Base-by-base conservation (phyloP, 2,329 filamentous ascomycete genomes). In the Aspergillus costaricaensis region DNA sequence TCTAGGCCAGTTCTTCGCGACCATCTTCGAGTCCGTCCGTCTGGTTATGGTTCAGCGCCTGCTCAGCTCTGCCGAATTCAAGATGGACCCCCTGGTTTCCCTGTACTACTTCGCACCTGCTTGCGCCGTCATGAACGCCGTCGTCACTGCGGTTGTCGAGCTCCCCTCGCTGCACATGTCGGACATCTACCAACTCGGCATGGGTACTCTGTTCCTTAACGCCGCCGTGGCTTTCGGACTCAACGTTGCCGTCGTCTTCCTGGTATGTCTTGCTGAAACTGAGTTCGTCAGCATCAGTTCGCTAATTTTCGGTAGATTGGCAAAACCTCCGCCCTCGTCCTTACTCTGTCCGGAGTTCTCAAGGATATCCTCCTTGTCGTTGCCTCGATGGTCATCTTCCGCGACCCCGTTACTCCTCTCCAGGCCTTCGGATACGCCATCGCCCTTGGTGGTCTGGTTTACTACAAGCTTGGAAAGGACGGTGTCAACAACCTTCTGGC, bases 91-190 rank as follows among this genome's bases (percentile, higher is more conserved):
- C 17, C 82, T 95, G n/a, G 90, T 94, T 63, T 91, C 89, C 36
- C 84, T 95, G 19, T 94, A 94, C 82, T 94, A 94, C 81, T 94
- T 91, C 73, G 91, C 91, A 0, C 91, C 91, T 6, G 88, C 91
- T 50, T 94, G 91, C 76, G 89, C 90, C 43, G 73, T 87, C 67
- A 91, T 91, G 86, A 94, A 94, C 78, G 80, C 88, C 49, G 65
- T 89, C 43, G 85, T 91, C 44, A 86, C 88, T 57, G 73, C 90
- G 60, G 79, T 89, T 62, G 81, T 84, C 36, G 90, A 94, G 76
- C 72, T 88, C 1, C 85, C 85, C 30, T 79, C 74, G 30, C 86
- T 94, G 79, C 81, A 90, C 38, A 85, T 94, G 44, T 90, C 87
- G 57, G 90, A 91, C 70, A 91, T 94, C 65, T 80, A 85, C 69